These are phyloP conservation scores for Laguncularia racemosa DNA, from an alignment of 345 rosid species.

Conservation along the genomic window DNA sequence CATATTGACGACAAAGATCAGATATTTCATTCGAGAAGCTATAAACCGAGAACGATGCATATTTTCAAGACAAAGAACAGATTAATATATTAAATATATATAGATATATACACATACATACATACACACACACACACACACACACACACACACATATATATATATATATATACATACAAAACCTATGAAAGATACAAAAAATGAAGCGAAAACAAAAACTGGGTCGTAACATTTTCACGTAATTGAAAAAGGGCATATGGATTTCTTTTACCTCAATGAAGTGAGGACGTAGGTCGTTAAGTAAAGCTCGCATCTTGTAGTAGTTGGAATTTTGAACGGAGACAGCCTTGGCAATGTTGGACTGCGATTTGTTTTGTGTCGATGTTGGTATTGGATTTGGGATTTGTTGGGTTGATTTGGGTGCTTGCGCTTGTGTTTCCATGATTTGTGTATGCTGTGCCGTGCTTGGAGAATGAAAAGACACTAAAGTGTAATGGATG, in stretches of 20 bases:
- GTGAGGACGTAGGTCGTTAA: slow-evolving; percentile 57
- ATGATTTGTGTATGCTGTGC: too few species aligned
- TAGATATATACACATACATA: too few species aligned
- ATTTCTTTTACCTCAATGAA: slow-evolving; percentile 35
- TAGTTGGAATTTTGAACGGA: slow-evolving; percentile 33
- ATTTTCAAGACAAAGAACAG: neutral
- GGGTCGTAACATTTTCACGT: too few species aligned
- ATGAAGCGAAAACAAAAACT: neutral
- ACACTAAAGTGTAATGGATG: too few species aligned
- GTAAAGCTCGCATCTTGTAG: slow-evolving; percentile 53
- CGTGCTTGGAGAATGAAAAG: too few species aligned
- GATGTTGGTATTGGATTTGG: slow-evolving; percentile 7
- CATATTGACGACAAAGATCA: too few species aligned
- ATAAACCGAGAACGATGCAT: neutral
- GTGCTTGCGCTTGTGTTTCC: neutral
- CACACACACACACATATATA: too few species aligned
- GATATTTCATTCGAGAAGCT: neutral
- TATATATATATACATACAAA: too few species aligned
- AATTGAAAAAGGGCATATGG: too few species aligned
- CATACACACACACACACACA: too few species aligned
- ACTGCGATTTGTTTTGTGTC: slow-evolving; percentile 33
- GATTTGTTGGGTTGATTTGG: slow-evolving; percentile 9
- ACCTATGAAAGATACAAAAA: neutral
- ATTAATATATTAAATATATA: too few species aligned
- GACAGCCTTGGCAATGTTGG: slow-evolving; percentile 25